Conservation (phyloP, 2,329 filamentous ascomycete genomes). For the Exophiala sp. region DNA sequence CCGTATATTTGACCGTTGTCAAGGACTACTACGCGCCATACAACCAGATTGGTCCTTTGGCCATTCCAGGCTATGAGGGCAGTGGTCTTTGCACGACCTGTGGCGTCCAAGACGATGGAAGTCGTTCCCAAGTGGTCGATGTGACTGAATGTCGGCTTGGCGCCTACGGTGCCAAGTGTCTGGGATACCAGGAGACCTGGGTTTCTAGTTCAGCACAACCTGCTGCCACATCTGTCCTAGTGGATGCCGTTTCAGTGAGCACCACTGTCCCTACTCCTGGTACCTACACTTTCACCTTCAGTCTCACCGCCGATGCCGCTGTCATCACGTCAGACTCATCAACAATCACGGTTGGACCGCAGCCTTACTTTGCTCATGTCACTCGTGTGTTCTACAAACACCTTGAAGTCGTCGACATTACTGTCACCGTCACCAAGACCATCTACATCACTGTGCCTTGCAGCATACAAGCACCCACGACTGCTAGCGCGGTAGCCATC, state of each 20-base stretch:
- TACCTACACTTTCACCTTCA: conserved; percentile 24
- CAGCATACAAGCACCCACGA: conserved; percentile 11
- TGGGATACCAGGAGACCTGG: conserved; percentile 21
- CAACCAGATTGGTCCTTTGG: conserved; percentile 23
- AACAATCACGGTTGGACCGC: conserved; percentile 21
- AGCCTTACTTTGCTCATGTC: conserved; percentile 20
- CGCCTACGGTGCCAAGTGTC: conserved; percentile 10
- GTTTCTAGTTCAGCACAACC: conserved; percentile 18
- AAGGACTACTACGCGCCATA: conserved; percentile 24
- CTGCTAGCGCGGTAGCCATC: conserved; percentile 11
- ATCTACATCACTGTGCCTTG: conserved; percentile 18
- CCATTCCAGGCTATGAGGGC: conserved; percentile 24
- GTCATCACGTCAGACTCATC: conserved; percentile 4
- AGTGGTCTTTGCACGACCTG: conserved; percentile 24
- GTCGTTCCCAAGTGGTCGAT: conserved; percentile 19
- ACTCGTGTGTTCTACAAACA: conserved; percentile 13
- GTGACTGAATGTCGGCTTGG: conserved; percentile 22
- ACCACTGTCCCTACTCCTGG: conserved; percentile 16
- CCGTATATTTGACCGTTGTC: conserved; percentile 16
- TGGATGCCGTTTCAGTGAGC: conserved; percentile 9
- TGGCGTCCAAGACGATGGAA: conserved; percentile 17
- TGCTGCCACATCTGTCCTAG: conserved; percentile 3
- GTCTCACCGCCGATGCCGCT: conserved; percentile 10
- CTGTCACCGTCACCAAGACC: conserved; percentile 22
- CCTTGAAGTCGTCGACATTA: conserved; percentile 22